Base-by-base conservation (phyloP, 2,329 filamentous ascomycete genomes). In the Colletotrichum nymphaeae region DNA sequence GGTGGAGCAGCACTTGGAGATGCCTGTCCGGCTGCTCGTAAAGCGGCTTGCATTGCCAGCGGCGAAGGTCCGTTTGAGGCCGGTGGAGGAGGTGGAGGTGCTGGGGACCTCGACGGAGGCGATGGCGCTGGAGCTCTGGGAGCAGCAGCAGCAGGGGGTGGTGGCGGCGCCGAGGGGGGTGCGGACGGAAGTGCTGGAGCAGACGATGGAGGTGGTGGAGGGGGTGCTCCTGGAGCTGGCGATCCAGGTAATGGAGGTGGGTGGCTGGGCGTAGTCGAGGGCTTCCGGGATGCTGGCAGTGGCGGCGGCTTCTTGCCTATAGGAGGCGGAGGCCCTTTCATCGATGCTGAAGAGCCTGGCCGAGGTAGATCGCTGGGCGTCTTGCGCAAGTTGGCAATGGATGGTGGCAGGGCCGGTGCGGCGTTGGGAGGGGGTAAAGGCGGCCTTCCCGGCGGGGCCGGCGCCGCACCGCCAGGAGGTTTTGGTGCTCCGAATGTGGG, bases 301-400 rank as follows among this genome's bases (percentile, higher is more conserved):
- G 91, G 90, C 30, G 91, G 91, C 46, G 90, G 90, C 79, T 95
- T 95, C 86, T 95, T 95, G 73, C 93, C 93, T 77, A 94, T 88
- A 6, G 93, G 93, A 14, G 94, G 94, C 35, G 95, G 95, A 46
- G 94, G 94, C 68, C 92, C 92, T 78, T 90, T 91, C 68, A 88
- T 85, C 46, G 91, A 92, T 28, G 86, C 84, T 24, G 90, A 87
- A 19, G 92, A 93, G 7, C 86, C 82, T 2, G 93, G 91, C 75
- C 93, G 86, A 55, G 85, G 85, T 1, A 79, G 79, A 66, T 86
- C 86, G 75, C 83, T 85, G 63, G 83, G 83, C 57, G 85, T 85
- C 81, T 91, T 94, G 76, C 91, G 87, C 56, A 93, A 83, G 75
- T 89, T 89, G 35, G 90, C 87, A 77, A 92, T 86, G 5, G 89